Conservation (phyloP, 2,329 filamentous ascomycete genomes). For the Neonectria faginata region DNA sequence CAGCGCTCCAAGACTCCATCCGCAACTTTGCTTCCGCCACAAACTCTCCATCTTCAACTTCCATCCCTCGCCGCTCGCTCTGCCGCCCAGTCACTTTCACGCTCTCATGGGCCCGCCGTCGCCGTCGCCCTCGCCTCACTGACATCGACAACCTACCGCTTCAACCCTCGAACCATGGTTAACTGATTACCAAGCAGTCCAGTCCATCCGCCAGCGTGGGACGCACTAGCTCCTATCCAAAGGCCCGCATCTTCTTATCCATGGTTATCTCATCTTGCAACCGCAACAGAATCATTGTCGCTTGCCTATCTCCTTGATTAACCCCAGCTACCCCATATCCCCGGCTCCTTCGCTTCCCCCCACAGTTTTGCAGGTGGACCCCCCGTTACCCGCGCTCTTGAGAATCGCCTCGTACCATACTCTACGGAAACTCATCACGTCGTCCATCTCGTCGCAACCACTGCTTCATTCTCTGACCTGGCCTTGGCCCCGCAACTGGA, state of each 20-base stretch:
- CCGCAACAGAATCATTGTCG: conserved; percentile 28
- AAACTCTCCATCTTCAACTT: conserved; percentile 25
- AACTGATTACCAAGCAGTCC: conserved; percentile 40
- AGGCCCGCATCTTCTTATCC: conserved; percentile 28
- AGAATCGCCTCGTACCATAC: conserved; percentile 19
- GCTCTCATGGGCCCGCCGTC: not conserved
- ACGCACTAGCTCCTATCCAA: conserved; percentile 35
- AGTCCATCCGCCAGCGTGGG: conserved; percentile 14
- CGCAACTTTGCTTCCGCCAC: conserved; percentile 1
- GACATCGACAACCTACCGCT: not conserved
- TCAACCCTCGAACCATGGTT: conserved; percentile 18
- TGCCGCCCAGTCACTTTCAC: conserved; percentile 10
- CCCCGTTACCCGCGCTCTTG: not conserved
- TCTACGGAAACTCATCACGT: not conserved
- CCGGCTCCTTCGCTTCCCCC: conserved; percentile 22
- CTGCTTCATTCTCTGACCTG: conserved; percentile 6
- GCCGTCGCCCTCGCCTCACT: no score
- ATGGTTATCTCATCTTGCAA: conserved; percentile 23
- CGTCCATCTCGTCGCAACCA: not conserved
- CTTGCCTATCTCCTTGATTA: conserved; percentile 27
- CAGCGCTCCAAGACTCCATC: conserved; percentile 12
- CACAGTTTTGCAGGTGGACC: conserved; percentile 6
- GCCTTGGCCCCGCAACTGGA: conserved; percentile 18
- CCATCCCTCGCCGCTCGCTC: not conserved
- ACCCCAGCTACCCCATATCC: conserved; percentile 28